These are phyloP conservation scores for Nymphaea colorata DNA, from an alignment of 164 flowering plant genomes.

Conservation along the genomic window DNA sequence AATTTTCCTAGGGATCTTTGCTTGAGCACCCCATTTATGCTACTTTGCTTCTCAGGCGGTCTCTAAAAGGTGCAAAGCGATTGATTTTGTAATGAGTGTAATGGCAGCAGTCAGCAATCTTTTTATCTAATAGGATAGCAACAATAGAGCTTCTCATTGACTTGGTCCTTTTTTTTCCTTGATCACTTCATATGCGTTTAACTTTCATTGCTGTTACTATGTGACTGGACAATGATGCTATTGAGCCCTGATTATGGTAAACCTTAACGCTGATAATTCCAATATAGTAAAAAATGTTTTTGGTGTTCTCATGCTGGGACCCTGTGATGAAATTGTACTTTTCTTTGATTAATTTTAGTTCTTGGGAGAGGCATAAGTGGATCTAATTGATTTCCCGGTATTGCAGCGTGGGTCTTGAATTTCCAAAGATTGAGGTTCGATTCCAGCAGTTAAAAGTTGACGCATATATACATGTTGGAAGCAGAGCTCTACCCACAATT, in stretches of 20 bases:
- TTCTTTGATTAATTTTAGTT: not conserved
- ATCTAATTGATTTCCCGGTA: not conserved
- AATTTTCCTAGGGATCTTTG: not conserved
- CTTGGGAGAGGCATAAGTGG: not conserved
- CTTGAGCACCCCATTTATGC: not conserved
- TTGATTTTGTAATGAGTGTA: no score
- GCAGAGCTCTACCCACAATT: conserved; percentile 93
- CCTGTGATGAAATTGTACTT: not conserved
- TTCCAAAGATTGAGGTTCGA: conserved; percentile 88
- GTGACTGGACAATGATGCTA: not conserved
- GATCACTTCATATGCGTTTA: no score
- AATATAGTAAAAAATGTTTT: not conserved
- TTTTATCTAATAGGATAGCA: no score
- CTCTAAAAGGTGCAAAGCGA: no score
- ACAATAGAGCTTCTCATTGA: no score
- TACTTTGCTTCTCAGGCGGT: not conserved
- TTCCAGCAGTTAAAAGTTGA: conserved; percentile 63
- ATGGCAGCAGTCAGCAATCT: no score
- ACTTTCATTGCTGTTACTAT: no score
- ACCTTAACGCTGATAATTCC: not conserved
- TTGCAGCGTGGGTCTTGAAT: conserved; percentile 72
- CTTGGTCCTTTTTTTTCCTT: no score
- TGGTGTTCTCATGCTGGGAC: not conserved
- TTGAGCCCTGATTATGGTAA: not conserved
- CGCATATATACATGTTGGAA: conserved; percentile 68